These are phyloP conservation scores for Cladosporium sp. DNA, from an alignment of 2,329 filamentous ascomycete genomes.

Conservation along the genomic window DNA sequence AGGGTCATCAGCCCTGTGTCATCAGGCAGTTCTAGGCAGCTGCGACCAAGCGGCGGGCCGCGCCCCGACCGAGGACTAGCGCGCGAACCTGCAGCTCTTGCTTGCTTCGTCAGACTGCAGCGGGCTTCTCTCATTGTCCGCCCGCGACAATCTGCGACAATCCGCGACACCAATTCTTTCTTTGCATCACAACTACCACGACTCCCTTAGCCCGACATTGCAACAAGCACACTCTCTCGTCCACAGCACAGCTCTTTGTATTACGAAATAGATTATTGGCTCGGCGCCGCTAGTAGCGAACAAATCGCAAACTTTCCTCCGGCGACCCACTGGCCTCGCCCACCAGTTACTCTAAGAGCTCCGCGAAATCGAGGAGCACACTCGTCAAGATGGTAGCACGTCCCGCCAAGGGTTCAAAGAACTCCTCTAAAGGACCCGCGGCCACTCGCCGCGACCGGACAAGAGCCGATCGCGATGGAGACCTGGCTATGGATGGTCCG, in stretches of 20 bases:
- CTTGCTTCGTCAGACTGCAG: background rate
- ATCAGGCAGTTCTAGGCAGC: background rate
- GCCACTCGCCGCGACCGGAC: slow-evolving; percentile 15
- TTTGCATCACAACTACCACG: slow-evolving; percentile 2
- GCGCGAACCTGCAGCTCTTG: slow-evolving; percentile 1
- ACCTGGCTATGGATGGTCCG: slow-evolving; percentile 55
- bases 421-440: slow-evolving; percentile 19
- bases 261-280: background rate
- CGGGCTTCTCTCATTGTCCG: slow-evolving; percentile 2
- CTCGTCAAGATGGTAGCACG: slow-evolving; percentile 16
- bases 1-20: background rate
- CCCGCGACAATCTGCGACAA: too few species aligned
- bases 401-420: slow-evolving; percentile 10
- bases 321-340: slow-evolving; percentile 2
- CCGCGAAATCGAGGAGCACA: background rate
- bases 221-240: background rate
- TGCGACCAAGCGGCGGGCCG: background rate
- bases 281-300: background rate
- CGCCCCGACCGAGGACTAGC: background rate
- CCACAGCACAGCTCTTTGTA: background rate
- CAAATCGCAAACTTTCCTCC: slow-evolving; percentile 3
- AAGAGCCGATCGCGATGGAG: slow-evolving; percentile 54
- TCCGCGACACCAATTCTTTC: slow-evolving; percentile 1
- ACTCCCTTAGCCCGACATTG: background rate
- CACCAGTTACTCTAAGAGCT: background rate